These are phyloP conservation scores for Saturnispora bothae DNA, from an alignment of 805 yeast species.

Conservation along the genomic window DNA sequence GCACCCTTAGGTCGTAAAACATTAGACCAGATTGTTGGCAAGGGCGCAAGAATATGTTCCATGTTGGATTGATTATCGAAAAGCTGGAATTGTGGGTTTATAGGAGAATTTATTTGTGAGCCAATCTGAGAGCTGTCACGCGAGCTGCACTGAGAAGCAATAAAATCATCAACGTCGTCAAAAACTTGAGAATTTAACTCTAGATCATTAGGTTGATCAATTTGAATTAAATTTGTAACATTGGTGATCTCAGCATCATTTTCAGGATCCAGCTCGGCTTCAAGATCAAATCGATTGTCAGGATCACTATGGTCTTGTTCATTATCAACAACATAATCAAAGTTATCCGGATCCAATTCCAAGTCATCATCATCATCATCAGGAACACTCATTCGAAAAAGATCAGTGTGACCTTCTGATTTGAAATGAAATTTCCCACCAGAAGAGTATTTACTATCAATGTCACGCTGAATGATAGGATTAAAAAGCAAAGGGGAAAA, in stretches of 20 bases:
- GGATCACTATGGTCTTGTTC: not conserved
- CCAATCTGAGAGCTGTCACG: no score
- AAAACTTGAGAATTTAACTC: not conserved
- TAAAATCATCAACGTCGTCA: not conserved
- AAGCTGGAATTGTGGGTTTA: no score
- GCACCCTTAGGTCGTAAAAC: constrained; percentile 3
- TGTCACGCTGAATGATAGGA: constrained; percentile 62
- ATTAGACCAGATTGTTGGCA: constrained; percentile 2
- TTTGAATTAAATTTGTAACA: not conserved
- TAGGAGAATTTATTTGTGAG: no score
- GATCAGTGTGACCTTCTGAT: not conserved
- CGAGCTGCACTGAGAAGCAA: no score
- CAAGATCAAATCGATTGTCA: not conserved
- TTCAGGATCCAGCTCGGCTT: not conserved
- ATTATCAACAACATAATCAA: no score
- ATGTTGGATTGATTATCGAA: no score
- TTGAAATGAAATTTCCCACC: constrained; percentile 84
- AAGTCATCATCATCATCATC: not conserved
- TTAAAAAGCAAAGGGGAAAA: constrained; percentile 79
- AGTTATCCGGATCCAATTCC: not conserved
- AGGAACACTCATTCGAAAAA: not conserved
- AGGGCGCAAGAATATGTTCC: no score
- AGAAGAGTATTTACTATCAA: constrained; percentile 75
- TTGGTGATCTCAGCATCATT: not conserved
- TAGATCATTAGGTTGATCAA: not conserved